Base-by-base conservation (phyloP, 805 yeast species). In the Yarrowia bubula region DNA sequence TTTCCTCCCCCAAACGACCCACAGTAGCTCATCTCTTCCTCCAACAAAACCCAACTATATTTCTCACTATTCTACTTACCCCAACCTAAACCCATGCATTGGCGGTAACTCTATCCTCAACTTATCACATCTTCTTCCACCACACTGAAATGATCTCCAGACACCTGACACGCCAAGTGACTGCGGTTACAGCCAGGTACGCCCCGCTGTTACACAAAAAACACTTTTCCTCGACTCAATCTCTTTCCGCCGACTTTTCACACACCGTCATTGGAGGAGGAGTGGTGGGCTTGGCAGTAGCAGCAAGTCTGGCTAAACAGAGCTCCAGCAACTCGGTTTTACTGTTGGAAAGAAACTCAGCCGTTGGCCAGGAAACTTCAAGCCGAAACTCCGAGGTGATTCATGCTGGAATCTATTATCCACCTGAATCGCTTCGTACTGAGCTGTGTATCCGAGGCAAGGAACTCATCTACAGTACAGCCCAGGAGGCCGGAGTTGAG, bases 351-450 rank as follows among this genome's bases (percentile, higher is more conserved):
- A 85, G 88, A 71, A 84, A 91, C 73, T 74, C 76, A 0, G 78
- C 79, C 39, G 73, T 85, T 57, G 97, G 97, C 1, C 81, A 83
- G 69, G 97, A 92, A 70, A 90, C 96, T 0, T 87, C 96, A 6
- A 83, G 93, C n/a, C 79, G 97, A 62, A 92, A 92, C 77, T 89
- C 96, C 1, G 98, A 92, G 72, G 98, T 92, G 31, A 87, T 92
- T 28, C 98, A 92, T 75, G 96, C 96, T 0, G 97, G 97, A 0
- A 71, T 92, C 7, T 92, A 92, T 73, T 88, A 89, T 71, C 96
- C 96, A 0, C 76, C 78, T 9, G 83, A 83, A 66, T 81, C 88
- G 1, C 77, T 92, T 64, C 88, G 90, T 71, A 84, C 90, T 0
- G 75, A 79, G 68, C 75, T 92, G 33, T 92, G 97, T 71, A 78